Conservation (phyloP, 345 rosid genomes). For the Carallia pectinifolia region DNA sequence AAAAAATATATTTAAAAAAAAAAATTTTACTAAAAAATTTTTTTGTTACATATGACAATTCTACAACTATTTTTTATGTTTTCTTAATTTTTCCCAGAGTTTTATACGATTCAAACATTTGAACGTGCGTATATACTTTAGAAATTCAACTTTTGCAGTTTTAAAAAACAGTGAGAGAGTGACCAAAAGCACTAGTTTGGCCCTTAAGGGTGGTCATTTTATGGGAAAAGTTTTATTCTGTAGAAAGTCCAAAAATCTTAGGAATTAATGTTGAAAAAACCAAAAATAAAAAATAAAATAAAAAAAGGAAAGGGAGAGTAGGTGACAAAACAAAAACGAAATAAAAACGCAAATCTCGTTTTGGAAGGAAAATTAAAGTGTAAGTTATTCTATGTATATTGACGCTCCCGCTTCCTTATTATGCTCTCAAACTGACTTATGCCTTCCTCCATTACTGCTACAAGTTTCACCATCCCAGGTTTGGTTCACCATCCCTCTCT, state of each 20-base stretch:
- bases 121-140: too few relatives aligned
- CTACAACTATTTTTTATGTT: too few relatives aligned
- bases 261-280: background rate
- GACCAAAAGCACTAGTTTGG: too few relatives aligned
- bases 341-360: background rate
- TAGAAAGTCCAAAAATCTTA: background rate
- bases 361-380: conserved; percentile 43
- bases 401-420: conserved; percentile 7
- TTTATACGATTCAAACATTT: too few relatives aligned
- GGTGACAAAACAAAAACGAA: conserved; percentile 15
- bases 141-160: too few relatives aligned
- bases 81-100: too few relatives aligned
- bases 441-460: background rate
- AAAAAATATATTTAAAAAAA: too few relatives aligned
- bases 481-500: conserved; percentile 20
- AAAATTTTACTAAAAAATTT: too few relatives aligned
- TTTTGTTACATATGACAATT: too few relatives aligned
- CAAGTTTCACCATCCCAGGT: conserved; percentile 14
- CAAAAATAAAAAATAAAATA: background rate
- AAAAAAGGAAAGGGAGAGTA: conserved; percentile 11
- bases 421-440: conserved; percentile 15
- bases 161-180: too few relatives aligned
- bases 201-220: too few relatives aligned
- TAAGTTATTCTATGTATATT: conserved; percentile 41
- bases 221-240: too few relatives aligned